Percentiles rank a stretch among this genome's conserved stretches.
phyloP scores from a whole-genome alignment of 1,284 basidiomycete genomes.

The Ganoderma boninense region DNA sequence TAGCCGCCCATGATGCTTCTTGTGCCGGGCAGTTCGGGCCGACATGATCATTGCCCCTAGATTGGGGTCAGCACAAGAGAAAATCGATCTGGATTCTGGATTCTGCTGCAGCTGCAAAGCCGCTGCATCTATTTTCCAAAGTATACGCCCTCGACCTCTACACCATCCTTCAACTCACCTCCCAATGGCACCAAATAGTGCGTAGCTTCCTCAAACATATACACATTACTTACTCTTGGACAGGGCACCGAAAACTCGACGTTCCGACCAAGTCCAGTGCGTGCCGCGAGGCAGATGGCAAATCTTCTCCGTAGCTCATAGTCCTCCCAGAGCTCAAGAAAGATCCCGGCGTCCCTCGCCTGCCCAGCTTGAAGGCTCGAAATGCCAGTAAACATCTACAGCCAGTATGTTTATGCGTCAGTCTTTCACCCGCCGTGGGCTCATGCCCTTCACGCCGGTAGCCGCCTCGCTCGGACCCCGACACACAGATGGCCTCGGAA shows the following conservation, averaged over 20 bases:
- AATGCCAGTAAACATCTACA: constrained; percentile 62
- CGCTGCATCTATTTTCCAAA: not conserved
- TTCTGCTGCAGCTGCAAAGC: too few species aligned
- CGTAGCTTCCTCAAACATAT: constrained; percentile 32
- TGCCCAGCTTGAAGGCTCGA: constrained; percentile 72
- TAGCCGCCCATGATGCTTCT: not conserved
- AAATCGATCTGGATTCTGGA: not conserved
- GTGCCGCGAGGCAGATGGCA: constrained; percentile 23
- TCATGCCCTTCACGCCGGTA: constrained; percentile 14
- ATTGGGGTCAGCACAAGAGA: constrained; percentile 1
- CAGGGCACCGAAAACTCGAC: constrained; percentile 54
- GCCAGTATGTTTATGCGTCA: constrained; percentile 39
- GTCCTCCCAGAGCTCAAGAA: constrained; percentile 73
- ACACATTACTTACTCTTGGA: constrained; percentile 12
- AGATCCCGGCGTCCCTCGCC: constrained; percentile 82
- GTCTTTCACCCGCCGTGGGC: not conserved
- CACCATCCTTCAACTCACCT: not conserved
- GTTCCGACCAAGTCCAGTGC: constrained; percentile 66
- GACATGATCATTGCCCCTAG: not conserved
- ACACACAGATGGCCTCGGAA: constrained; percentile 77
- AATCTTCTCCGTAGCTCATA: constrained; percentile 9
- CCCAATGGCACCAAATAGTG: constrained; percentile 67
- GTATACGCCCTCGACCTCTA: not conserved
- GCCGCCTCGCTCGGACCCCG: constrained; percentile 50
- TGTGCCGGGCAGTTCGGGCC: not conserved